These are phyloP conservation scores for Sungouiella thailandica DNA, from an alignment of 805 yeast genomes.

Conservation along the genomic window DNA sequence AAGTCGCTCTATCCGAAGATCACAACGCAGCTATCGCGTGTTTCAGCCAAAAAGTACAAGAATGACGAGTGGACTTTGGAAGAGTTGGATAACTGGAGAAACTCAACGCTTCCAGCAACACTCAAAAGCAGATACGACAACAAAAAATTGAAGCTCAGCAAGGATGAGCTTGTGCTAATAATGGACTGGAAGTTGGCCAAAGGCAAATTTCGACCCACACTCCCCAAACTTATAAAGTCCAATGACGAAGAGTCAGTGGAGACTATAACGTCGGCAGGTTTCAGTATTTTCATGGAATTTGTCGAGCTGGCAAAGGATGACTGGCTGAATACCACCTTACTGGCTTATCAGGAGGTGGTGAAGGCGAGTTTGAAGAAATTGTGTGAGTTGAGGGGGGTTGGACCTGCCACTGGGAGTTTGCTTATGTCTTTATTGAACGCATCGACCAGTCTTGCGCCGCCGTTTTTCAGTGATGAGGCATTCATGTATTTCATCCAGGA, in stretches of 20 bases:
- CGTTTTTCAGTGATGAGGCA: conserved; percentile 48
- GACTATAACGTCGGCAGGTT: conserved; percentile 25
- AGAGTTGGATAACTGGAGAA: conserved; percentile 38
- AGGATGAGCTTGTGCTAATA: conserved; percentile 34
- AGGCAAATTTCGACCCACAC: conserved; percentile 40
- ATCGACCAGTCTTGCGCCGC: conserved; percentile 27
- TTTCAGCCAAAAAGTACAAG: conserved; percentile 21
- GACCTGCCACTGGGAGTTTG: conserved; percentile 48
- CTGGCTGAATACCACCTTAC: conserved; percentile 5
- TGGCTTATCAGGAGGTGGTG: conserved; percentile 15
- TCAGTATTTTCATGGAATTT: conserved; percentile 8
- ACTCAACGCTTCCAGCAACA: conserved; percentile 21
- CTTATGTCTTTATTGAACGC: conserved; percentile 30
- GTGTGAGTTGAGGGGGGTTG: conserved; percentile 41
- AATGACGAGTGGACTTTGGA: conserved; percentile 21
- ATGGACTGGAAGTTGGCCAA: conserved; percentile 47
- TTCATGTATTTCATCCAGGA: conserved; percentile 31
- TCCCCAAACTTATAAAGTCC: conserved; percentile 37
- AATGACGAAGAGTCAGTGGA: conserved; percentile 29
- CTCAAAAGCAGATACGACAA: conserved; percentile 21
- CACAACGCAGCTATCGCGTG: conserved; percentile 23
- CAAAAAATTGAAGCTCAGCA: conserved; percentile 23
- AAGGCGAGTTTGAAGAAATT: conserved; percentile 24
- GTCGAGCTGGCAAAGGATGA: conserved; percentile 1
- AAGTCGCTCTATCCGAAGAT: conserved; percentile 21